These are phyloP conservation scores for Teratosphaeria destructans DNA, from an alignment of 2,329 filamentous ascomycete genomes.

Conservation along the genomic window DNA sequence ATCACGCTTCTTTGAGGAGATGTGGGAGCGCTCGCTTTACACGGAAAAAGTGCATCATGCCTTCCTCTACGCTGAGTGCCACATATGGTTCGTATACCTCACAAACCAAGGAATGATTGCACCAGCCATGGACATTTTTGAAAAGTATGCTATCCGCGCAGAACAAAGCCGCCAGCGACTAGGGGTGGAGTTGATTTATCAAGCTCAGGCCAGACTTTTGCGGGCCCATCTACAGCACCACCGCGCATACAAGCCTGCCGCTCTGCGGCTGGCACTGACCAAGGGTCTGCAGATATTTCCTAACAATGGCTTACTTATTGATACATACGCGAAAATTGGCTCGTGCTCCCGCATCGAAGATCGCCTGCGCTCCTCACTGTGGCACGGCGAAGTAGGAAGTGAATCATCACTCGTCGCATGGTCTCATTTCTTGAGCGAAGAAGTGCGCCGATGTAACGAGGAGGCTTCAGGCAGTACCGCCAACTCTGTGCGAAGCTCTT, in stretches of 20 bases:
- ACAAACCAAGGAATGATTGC: conserved; percentile 29
- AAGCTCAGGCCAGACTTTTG: conserved; percentile 57
- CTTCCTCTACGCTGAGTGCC: conserved; percentile 48
- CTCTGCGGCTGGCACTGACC: conserved; percentile 52
- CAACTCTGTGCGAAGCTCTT: conserved; percentile 33
- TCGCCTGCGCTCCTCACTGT: conserved; percentile 58
- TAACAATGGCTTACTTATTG: conserved; percentile 64
- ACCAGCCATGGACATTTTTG: conserved; percentile 26
- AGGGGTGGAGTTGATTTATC: conserved; percentile 51
- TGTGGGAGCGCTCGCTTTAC: conserved; percentile 47
- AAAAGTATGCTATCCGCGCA: conserved; percentile 17
- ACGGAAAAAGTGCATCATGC: conserved; percentile 40
- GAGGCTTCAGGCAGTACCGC: conserved; percentile 12
- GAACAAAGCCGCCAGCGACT: conserved; percentile 23
- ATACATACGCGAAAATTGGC: conserved; percentile 64
- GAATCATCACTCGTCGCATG: conserved; percentile 36
- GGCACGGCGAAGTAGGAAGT: conserved; percentile 10
- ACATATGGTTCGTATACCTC: conserved; percentile 59
- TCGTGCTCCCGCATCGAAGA: conserved; percentile 69
- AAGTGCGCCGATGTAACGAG: conserved; percentile 36
- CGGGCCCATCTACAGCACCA: conserved; percentile 52
- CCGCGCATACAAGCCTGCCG: conserved; percentile 56
- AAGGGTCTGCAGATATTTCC: conserved; percentile 57
- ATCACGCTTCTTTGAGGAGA: conserved; percentile 43
- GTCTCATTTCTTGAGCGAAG: conserved; percentile 46